phyloP scores from a whole-genome alignment of 306 rosid species.

The Acacia crassicarpa region DNA sequence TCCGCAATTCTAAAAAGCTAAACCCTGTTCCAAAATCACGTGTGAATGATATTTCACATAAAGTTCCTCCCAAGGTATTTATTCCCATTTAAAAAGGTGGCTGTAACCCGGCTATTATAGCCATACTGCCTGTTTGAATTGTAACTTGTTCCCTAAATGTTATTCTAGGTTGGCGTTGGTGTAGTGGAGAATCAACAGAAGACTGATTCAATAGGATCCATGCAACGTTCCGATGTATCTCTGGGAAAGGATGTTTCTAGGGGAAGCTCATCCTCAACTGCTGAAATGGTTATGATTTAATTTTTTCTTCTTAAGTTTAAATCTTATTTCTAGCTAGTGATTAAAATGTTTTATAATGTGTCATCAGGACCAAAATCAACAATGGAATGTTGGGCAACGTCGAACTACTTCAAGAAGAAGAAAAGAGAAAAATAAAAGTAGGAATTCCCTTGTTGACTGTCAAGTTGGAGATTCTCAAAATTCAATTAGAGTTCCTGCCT shows the following conservation, averaged over 20 bases:
- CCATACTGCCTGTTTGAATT: constrained; percentile 3
- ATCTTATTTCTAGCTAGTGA: constrained; percentile 30
- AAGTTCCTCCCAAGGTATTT: constrained; percentile 42
- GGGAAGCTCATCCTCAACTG: constrained; percentile 36
- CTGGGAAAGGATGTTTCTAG: constrained; percentile 27
- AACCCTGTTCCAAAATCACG: constrained; percentile 34
- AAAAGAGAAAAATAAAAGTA: constrained; percentile 54
- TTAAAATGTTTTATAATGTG: constrained; percentile 48
- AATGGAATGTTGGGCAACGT: constrained; percentile 38
- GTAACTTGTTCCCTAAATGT: constrained; percentile 28
- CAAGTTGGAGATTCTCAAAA: constrained; percentile 32
- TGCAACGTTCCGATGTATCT: constrained; percentile 28
- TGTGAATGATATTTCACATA: constrained; percentile 32
- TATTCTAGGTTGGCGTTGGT: constrained; percentile 42
- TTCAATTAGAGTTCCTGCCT: constrained; percentile 33
- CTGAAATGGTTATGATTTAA: constrained; percentile 38
- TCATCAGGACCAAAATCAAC: constrained; percentile 52
- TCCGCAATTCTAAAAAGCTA: constrained; percentile 42
- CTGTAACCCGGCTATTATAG: constrained; percentile 27
- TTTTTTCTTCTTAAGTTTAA: neutral
- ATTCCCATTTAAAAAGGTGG: neutral
- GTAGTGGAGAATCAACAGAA: constrained; percentile 32
- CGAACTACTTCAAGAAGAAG: constrained; percentile 51
- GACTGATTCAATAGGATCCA: constrained; percentile 35
- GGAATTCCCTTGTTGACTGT: constrained; percentile 35